Base-by-base conservation (phyloP, 148 eudicot genomes). In the Tetragonia tetragonoides region DNA sequence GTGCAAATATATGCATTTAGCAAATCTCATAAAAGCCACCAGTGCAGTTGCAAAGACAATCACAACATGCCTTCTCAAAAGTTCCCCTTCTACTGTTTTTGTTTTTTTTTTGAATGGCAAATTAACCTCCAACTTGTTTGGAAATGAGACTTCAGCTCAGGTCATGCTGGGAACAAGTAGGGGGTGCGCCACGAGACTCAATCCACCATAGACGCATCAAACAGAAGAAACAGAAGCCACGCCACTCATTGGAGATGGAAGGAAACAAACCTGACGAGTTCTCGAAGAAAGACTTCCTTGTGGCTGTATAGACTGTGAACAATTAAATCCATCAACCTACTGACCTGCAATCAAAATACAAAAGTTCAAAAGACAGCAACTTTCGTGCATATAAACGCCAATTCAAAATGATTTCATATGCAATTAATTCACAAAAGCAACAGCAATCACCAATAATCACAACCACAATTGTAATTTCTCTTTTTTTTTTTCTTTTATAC, bases 231-330 rank as follows among this genome's bases (percentile, higher is more conserved):
- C 46, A 41, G 14, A 61, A 49, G 49, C 12, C 39, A 75, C n/a
- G 38, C 16, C 10, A 39, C 16, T 76, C 44, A 3, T 1, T 14
- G 20, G n/a, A 24, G 62, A 71, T 3, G 34, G 34, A 69, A 80
- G 82, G 46, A 79, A 21, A 74, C 79, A 83, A 75, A 75, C 99
- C 99, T 95, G 68, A 95, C 99, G 56, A 95, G 97, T 84, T 95
- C 99, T 76, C 99, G 78, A 40, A 95, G 97, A 73, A 95, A 95
- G 73, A 95, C 94, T 83, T 95, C 99, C 83, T 95, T 95, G 88
- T 95, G 97, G 78, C 99, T 95, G 90, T 95, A 95, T 70, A 95
- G 59, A 82, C 97, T 93, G 85, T 95, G 97, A 70, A 95, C 99
- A 63, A 93, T 95, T 88, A 95, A 86, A 82, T 95, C 97, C 91